Evolutionary conservation across 1,284 basidiomycete genomes (phyloP).

Genomic region (Serendipita sp.): DNA sequence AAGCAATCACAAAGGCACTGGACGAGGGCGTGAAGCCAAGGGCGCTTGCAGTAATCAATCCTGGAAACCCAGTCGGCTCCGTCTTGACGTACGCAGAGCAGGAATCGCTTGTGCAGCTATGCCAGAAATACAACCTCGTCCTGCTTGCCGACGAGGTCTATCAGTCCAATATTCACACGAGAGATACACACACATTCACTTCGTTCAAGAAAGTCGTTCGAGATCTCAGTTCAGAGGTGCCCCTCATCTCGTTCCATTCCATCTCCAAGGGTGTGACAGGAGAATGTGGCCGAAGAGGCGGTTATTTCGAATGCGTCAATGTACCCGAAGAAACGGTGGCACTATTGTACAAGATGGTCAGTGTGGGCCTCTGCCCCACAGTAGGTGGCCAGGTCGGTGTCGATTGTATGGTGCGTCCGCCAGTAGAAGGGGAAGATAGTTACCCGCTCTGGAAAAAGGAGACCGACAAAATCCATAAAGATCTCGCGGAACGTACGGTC

Average conservation of each 20-base stretch:
- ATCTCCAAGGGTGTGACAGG: slow-evolving; percentile 90
- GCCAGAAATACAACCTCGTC: slow-evolving; percentile 73
- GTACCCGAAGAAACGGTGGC: slow-evolving; percentile 61
- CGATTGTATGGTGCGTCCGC: slow-evolving; percentile 80
- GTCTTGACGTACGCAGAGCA: slow-evolving; percentile 62
- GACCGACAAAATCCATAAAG: slow-evolving; percentile 62
- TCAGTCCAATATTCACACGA: slow-evolving; percentile 77
- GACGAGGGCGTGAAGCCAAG: slow-evolving; percentile 53
- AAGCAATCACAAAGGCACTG: slow-evolving; percentile 53
- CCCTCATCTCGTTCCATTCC: slow-evolving; percentile 87
- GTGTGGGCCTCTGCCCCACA: slow-evolving; percentile 78
- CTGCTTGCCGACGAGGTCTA: slow-evolving; percentile 93
- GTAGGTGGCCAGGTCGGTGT: slow-evolving; percentile 83
- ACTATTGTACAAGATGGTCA: slow-evolving; percentile 90
- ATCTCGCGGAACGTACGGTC: slow-evolving; percentile 55
- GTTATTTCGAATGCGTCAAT: slow-evolving; percentile 86
- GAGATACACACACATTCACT: slow-evolving; percentile 56
- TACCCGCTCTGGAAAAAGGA: slow-evolving; percentile 71
- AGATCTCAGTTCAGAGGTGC: slow-evolving; percentile 46
- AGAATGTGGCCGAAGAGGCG: slow-evolving; percentile 86
- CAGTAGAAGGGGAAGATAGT: slow-evolving; percentile 56
- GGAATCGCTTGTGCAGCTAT: slow-evolving; percentile 60
- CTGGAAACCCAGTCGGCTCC: slow-evolving; percentile 87
- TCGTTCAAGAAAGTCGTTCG: slow-evolving; percentile 83
- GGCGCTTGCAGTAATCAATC: slow-evolving; percentile 89